Conservation (phyloP, 805 yeast species). For the Lachancea sp. region DNA sequence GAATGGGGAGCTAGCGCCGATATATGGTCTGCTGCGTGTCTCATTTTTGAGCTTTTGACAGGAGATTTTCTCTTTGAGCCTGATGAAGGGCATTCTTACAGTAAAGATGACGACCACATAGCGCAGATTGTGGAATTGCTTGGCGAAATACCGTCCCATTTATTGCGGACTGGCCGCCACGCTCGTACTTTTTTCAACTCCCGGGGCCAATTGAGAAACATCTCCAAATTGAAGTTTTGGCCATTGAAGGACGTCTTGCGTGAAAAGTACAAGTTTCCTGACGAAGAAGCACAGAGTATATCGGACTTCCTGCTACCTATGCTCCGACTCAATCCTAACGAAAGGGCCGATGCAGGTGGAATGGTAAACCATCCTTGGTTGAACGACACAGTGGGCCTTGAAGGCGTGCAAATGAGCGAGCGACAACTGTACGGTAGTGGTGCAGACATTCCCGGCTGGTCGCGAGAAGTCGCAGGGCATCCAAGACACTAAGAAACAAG, state of each 20-base stretch:
- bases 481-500: constrained; percentile 29
- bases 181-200: constrained; percentile 58
- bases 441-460: constrained; percentile 89
- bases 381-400: constrained; percentile 67
- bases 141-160: constrained; percentile 57
- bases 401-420: constrained; percentile 54
- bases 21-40: constrained; percentile 93
- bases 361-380: constrained; percentile 84
- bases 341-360: constrained; percentile 94
- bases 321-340: constrained; percentile 71
- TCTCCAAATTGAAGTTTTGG: constrained; percentile 84
- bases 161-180: constrained; percentile 56
- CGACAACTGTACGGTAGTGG: constrained; percentile 77
- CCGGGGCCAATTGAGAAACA: constrained; percentile 67
- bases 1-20: constrained; percentile 95
- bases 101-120: constrained; percentile 91
- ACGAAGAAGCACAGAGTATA: constrained; percentile 62
- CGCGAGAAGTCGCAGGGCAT: constrained; percentile 49
- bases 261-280: constrained; percentile 76
- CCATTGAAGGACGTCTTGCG: constrained; percentile 69
- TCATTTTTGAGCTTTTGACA: constrained; percentile 82
- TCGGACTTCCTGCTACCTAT: constrained; percentile 77
- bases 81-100: constrained; percentile 58
- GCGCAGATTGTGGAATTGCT: constrained; percentile 88
- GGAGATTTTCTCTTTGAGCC: constrained; percentile 96